These are phyloP conservation scores for Prunus davidiana DNA, from an alignment of 306 rosid species.

Conservation along the genomic window DNA sequence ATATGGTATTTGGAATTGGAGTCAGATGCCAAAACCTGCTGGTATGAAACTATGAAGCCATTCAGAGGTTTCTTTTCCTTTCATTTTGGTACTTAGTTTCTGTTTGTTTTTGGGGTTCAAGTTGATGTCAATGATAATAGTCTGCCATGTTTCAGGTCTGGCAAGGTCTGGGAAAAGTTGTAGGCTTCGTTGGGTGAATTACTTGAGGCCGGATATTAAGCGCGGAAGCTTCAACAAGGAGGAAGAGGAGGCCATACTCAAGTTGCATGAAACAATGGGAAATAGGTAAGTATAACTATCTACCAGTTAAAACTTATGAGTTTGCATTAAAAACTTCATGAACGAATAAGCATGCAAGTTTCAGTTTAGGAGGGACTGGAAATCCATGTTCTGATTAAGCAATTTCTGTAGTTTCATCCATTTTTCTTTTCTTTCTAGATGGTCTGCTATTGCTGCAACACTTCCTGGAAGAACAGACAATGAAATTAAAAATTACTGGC, in stretches of 20 bases:
- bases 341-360: neutral
- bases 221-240: slow-evolving; percentile 33
- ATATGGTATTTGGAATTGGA: slow-evolving; percentile 46
- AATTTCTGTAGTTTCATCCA: neutral
- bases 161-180: slow-evolving; percentile 41
- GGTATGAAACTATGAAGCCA: slow-evolving; percentile 15
- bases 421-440: slow-evolving; percentile 11
- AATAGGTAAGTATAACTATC: slow-evolving; percentile 21
- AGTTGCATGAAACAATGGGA: slow-evolving; percentile 27
- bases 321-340: too few species aligned
- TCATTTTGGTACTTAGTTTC: neutral
- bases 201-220: slow-evolving; percentile 39
- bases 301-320: too few species aligned
- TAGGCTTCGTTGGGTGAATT: slow-evolving; percentile 42
- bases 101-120: neutral
- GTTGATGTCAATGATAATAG: neutral
- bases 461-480: slow-evolving; percentile 44
- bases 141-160: slow-evolving; percentile 13
- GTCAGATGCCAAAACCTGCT: slow-evolving; percentile 37
- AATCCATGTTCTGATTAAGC: neutral
- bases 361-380: neutral
- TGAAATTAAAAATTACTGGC: slow-evolving; percentile 41
- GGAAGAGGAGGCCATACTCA: slow-evolving; percentile 28
- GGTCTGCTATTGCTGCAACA: slow-evolving; percentile 41
- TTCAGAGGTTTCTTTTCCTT: neutral